Evolutionary conservation across 2,329 filamentous ascomycete species (phyloP).

Genomic region (Fusarium austroafricanum): DNA sequence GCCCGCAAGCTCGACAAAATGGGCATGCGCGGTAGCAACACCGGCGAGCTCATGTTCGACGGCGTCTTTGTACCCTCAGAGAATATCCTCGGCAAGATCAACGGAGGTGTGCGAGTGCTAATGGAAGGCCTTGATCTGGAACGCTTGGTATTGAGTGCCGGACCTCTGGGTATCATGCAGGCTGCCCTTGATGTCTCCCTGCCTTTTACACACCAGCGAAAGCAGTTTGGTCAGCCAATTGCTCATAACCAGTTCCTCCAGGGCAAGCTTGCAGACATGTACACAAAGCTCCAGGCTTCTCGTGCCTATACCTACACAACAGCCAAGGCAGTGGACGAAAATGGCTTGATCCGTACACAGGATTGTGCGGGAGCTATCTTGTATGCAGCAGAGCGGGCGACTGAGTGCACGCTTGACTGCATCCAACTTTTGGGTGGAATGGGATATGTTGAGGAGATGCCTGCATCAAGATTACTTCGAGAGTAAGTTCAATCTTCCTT

Average conservation of each 20-base stretch:
- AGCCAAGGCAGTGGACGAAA: slow-evolving; percentile 82
- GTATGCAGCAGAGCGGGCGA: slow-evolving; percentile 91
- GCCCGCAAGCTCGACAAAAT: slow-evolving; percentile 96
- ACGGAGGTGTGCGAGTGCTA: slow-evolving; percentile 87
- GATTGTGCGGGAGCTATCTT: slow-evolving; percentile 96
- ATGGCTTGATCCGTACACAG: slow-evolving; percentile 79
- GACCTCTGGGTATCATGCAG: slow-evolving; percentile 95
- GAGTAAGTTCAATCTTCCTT: slow-evolving; percentile 59
- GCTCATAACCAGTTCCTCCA: slow-evolving; percentile 94
- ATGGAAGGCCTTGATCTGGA: slow-evolving; percentile 98
- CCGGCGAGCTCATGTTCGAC: slow-evolving; percentile 92
- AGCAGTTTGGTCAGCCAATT: slow-evolving; percentile 88
- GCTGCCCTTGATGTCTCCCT: slow-evolving; percentile 85
- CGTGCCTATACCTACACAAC: slow-evolving; percentile 90
- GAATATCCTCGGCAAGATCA: slow-evolving; percentile 82
- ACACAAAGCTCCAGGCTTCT: slow-evolving; percentile 88
- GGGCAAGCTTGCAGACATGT: slow-evolving; percentile 95
- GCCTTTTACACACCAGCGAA: slow-evolving; percentile 88
- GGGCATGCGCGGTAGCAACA: slow-evolving; percentile 97
- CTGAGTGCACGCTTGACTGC: slow-evolving; percentile 85
- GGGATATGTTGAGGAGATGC: slow-evolving; percentile 96
- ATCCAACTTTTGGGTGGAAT: slow-evolving; percentile 95
- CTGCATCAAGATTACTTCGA: slow-evolving; percentile 84
- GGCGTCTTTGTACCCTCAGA: slow-evolving; percentile 87
- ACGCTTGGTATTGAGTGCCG: slow-evolving; percentile 88